phyloP scores from a whole-genome alignment of 108 stramenopile species.

The Pseudonitzschia multistriata region DNA sequence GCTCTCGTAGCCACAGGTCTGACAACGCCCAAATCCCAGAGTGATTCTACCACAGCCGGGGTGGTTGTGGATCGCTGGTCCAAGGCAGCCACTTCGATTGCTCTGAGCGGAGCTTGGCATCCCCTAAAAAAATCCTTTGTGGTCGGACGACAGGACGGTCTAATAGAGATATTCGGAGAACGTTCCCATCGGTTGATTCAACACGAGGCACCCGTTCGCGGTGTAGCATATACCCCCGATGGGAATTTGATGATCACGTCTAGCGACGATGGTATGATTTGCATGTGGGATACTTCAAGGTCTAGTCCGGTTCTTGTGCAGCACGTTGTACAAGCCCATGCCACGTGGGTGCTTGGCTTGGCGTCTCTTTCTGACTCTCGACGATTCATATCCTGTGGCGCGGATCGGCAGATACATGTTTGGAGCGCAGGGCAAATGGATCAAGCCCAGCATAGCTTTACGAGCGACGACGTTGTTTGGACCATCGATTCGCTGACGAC shows the following conservation, averaged over 20 bases:
- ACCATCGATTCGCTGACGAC: conserved; percentile 13
- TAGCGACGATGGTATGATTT: conserved; percentile 44
- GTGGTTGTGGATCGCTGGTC: conserved; percentile 26
- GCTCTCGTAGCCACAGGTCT: conserved; percentile 42
- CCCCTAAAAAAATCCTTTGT: conserved; percentile 25
- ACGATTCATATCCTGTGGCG: conserved; percentile 41
- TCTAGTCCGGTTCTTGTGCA: conserved; percentile 33
- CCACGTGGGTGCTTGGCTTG: conserved; percentile 40
- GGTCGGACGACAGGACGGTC: conserved; percentile 48
- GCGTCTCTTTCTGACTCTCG: conserved; percentile 28
- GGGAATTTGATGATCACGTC: conserved; percentile 34
- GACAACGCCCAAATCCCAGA: conserved; percentile 29
- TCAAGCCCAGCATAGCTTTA: conserved; percentile 41
- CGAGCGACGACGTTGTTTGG: conserved; percentile 29
- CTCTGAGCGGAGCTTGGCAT: conserved; percentile 29
- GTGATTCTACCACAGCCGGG: conserved; percentile 32
- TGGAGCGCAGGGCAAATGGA: conserved; percentile 38
- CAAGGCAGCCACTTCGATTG: conserved; percentile 15
- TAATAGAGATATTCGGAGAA: conserved; percentile 29
- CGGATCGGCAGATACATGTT: conserved; percentile 40
- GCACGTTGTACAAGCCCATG: conserved; percentile 44
- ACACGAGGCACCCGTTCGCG: conserved; percentile 44
- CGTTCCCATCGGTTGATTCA: conserved; percentile 31
- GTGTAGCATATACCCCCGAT: conserved; percentile 41
- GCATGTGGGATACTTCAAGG: conserved; percentile 41